Evolutionary conservation across 768 basidiomycete species (phyloP).

Genomic region (Russula abietina): DNA sequence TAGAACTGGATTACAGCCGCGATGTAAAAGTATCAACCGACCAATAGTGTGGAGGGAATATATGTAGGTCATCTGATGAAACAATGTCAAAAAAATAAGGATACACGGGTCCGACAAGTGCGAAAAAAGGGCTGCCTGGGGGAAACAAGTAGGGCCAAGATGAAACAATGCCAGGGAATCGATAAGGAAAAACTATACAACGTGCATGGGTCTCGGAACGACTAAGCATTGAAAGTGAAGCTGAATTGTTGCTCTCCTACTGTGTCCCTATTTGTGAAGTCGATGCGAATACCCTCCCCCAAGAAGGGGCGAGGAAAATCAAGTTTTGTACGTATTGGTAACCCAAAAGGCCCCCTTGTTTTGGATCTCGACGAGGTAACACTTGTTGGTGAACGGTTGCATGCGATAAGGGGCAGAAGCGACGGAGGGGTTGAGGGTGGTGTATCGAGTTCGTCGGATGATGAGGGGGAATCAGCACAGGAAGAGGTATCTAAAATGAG

Average conservation of each 20-base stretch:
- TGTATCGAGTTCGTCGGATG: conserved; percentile 24
- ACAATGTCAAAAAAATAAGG: background rate
- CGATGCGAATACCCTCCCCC: background rate
- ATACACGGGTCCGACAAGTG: background rate
- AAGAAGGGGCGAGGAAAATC: background rate
- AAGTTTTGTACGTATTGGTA: background rate
- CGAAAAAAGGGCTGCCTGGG: background rate
- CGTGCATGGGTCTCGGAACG: background rate
- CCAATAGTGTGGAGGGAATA: background rate
- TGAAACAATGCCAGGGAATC: background rate
- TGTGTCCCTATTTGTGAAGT: background rate
- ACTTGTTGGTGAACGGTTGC: background rate
- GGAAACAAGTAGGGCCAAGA: background rate
- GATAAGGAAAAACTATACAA: background rate
- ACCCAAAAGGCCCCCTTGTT: background rate
- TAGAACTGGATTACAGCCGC: background rate
- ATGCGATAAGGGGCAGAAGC: background rate
- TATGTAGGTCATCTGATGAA: background rate
- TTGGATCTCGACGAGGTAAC: background rate
- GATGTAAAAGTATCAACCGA: background rate
- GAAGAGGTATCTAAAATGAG: conserved; percentile 12
- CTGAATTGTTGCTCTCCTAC: background rate
- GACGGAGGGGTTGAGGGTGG: conserved; percentile 17
- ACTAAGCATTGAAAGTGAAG: conserved; percentile 9
- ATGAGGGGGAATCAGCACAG: conserved; percentile 7